Percentiles rank a stretch among this genome's conserved stretches.
Conservation (phyloP, 1,139 yeast species). For the Hemisphaericaspora xylofermentans region DNA sequence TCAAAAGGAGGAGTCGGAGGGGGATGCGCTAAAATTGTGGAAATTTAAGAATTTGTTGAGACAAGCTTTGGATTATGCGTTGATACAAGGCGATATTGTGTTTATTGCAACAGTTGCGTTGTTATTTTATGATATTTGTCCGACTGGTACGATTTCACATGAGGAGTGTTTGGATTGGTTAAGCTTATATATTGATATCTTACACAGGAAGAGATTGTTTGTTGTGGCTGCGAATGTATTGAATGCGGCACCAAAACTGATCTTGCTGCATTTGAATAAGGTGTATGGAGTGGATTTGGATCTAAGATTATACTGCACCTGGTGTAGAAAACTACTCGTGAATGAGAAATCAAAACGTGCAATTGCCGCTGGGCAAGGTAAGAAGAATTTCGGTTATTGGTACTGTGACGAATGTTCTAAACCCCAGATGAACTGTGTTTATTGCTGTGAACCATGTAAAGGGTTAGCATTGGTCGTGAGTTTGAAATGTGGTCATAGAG, state of each 20-base stretch:
- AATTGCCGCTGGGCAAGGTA: slow-evolving; percentile 4
- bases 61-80: slow-evolving; percentile 53
- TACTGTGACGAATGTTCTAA: slow-evolving; percentile 72
- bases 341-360: slow-evolving; percentile 57
- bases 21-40: slow-evolving; percentile 27
- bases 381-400: slow-evolving; percentile 65
- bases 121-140: slow-evolving; percentile 46
- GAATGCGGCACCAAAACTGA: slow-evolving; percentile 40
- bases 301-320: slow-evolving; percentile 59
- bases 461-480: slow-evolving; percentile 67
- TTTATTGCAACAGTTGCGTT: slow-evolving; percentile 61
- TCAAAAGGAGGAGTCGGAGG: background rate
- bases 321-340: slow-evolving; percentile 61
- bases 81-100: slow-evolving; percentile 64
- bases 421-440: slow-evolving; percentile 67
- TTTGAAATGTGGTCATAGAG: slow-evolving; percentile 81
- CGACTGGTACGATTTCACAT: slow-evolving; percentile 14
- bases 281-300: slow-evolving; percentile 54
- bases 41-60: slow-evolving; percentile 28
- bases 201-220: slow-evolving; percentile 55
- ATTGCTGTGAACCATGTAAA: slow-evolving; percentile 75
- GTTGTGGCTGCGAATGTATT: slow-evolving; percentile 58
- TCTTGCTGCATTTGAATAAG: slow-evolving; percentile 41
- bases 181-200: slow-evolving; percentile 54
- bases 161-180: slow-evolving; percentile 50